Evolutionary conservation across 768 basidiomycete species (phyloP), one percentile per base, ranked within the genome.

Genomic region (Phlebiopsis gigantea): DNA sequence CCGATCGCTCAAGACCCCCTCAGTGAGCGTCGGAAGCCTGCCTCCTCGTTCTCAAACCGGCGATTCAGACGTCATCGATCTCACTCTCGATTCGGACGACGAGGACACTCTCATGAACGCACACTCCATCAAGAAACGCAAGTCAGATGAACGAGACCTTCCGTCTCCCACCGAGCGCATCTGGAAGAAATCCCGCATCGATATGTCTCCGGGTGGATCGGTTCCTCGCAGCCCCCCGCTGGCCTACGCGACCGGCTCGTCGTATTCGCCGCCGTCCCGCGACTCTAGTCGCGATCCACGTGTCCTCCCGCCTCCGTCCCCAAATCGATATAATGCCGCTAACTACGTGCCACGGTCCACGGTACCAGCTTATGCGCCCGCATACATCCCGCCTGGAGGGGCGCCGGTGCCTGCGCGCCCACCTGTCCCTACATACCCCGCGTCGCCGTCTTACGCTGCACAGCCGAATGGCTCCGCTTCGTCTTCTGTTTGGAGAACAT

Each of bases 21-120:
- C 52, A 29, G 57, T 34, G 31, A 59, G 57, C 53, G 17, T 48
- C 30, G 57, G 50, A 5, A 57, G 56, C 42, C 10, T 29, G 12
- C 67, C 63, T 17, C 52, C 66, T 24, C 51, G 62, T 2, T 71
- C 71, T 53, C 71, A 69, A 57, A 69, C 70, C 50, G 69, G 69
- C 59, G 65, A 64, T 22, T 71, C 74, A 12, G 78, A 82, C 61
- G 84, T 95, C 44, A 94, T 95, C 61, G 93, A 96, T 67, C 73
- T 96, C 57, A 94, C 93, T 2, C 73, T 85, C 58, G 89, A 91
- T 64, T 83, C 83, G 22, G 88, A 90, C 56, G 88, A 89, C 12
- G 92, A 93, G 21, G 80, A 77, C 19, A 53, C 53, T 26, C 56
- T 14, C 5, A 19, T 48, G 17, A 56, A 30, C 45, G n/a, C 30